Conservation (phyloP, 129 eudicot genomes). For the Heracleum sosnowskyi region DNA sequence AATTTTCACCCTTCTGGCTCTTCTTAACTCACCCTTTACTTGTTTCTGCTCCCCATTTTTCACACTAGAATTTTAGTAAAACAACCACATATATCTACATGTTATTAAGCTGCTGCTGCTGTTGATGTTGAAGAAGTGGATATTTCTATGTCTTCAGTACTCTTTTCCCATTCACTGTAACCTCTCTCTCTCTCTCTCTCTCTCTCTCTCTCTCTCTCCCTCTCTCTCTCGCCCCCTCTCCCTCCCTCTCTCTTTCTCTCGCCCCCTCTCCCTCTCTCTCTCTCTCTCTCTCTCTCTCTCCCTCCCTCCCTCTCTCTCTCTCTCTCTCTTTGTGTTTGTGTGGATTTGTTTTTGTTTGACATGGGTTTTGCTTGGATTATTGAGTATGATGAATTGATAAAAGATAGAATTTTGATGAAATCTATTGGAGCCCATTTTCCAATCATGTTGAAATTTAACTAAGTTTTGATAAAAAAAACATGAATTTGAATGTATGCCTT, state of each 20-base stretch:
- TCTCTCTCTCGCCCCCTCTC: too few relatives aligned
- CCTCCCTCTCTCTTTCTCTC: too few relatives aligned
- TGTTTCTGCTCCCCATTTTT: neutral
- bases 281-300: too few relatives aligned
- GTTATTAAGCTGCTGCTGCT: neutral
- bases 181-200: neutral
- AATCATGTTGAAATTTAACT: neutral
- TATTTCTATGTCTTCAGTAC: neutral
- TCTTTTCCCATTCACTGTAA: conserved; percentile 8
- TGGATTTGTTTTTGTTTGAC: neutral
- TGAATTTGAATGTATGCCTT: neutral
- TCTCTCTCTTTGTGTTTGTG: neutral
- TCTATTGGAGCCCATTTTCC: neutral
- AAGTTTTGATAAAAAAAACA: neutral
- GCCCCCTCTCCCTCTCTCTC: too few relatives aligned
- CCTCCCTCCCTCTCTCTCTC: too few relatives aligned
- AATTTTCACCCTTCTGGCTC: neutral
- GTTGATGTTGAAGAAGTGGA: neutral
- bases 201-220: too few relatives aligned
- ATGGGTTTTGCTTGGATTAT: neutral
- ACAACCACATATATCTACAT: neutral
- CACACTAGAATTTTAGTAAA: neutral
- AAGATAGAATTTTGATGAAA: neutral
- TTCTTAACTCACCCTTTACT: neutral
- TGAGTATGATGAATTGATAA: neutral